phyloP scores from a whole-genome alignment of 257 asterid genomes.

The Haberlea rhodopensis region DNA sequence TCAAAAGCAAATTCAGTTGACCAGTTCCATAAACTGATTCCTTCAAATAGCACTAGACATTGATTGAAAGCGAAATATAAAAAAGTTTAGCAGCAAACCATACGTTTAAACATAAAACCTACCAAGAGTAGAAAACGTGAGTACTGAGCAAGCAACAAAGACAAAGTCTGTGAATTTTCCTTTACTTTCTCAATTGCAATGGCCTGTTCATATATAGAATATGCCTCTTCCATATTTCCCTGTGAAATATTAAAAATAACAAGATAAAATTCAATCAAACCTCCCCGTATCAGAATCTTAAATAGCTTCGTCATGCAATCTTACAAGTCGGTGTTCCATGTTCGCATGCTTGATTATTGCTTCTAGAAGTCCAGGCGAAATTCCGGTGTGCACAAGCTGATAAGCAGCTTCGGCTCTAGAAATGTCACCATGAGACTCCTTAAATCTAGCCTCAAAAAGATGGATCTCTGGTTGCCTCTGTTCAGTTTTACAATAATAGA shows the following conservation, averaged over 20 bases:
- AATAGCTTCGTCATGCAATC: constrained; percentile 17
- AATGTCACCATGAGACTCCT: constrained; percentile 77
- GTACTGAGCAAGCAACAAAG: constrained; percentile 82
- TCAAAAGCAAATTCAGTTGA: neutral
- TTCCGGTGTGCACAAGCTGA: too few relatives aligned
- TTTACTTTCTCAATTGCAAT: constrained; percentile 92
- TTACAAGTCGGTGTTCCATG: too few relatives aligned
- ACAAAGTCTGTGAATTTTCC: constrained; percentile 84
- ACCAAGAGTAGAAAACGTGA: constrained; percentile 82
- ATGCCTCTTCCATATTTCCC: constrained; percentile 87
- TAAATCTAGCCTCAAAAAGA: constrained; percentile 83
- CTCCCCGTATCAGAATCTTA: constrained; percentile 10
- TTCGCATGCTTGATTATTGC: too few relatives aligned
- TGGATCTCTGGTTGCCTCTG: constrained; percentile 99
- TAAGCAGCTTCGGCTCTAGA: constrained; percentile 89
- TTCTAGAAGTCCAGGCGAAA: too few relatives aligned
- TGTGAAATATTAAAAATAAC: too few relatives aligned
- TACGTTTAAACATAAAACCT: too few relatives aligned
- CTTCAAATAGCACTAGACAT: neutral
- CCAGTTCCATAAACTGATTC: neutral
- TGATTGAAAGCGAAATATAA: neutral
- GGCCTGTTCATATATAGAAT: constrained; percentile 82
- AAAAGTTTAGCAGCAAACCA: too few relatives aligned
- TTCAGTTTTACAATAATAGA: constrained; percentile 26
- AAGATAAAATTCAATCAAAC: constrained; percentile 15